These are phyloP conservation scores for Coleophoma eucalyptorum DNA, from an alignment of 2,329 filamentous ascomycete species.

Conservation along the genomic window DNA sequence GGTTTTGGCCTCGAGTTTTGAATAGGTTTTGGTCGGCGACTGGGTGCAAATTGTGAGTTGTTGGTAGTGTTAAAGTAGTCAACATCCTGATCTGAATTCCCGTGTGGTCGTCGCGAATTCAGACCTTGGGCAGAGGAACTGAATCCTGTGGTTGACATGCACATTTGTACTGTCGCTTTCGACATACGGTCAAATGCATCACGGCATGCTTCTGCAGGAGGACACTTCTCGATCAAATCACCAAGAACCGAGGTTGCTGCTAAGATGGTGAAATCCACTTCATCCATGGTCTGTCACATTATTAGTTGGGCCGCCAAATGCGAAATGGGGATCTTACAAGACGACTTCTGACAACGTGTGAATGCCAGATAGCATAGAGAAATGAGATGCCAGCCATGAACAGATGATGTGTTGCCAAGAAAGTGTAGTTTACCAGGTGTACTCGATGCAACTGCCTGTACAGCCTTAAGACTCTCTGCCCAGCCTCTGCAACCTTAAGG, in stretches of 20 bases:
- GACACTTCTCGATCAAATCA: slow-evolving; percentile 91
- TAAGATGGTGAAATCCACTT: slow-evolving; percentile 95
- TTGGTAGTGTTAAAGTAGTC: slow-evolving; percentile 16
- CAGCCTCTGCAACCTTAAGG: slow-evolving; percentile 90
- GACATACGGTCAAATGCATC: slow-evolving; percentile 95
- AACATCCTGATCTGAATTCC: background rate
- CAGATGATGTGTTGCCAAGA: slow-evolving; percentile 89
- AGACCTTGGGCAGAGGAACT: slow-evolving; percentile 20
- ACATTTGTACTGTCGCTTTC: slow-evolving; percentile 94
- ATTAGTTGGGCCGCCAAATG: slow-evolving; percentile 24
- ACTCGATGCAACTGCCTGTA: slow-evolving; percentile 87
- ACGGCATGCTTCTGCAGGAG: slow-evolving; percentile 88
- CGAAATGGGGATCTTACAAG: slow-evolving; percentile 54
- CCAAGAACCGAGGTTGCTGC: slow-evolving; percentile 89
- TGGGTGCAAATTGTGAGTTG: slow-evolving; percentile 2
- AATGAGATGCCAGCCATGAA: slow-evolving; percentile 98
- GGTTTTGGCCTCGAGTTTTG: slow-evolving; percentile 18
- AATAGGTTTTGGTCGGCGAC: slow-evolving; percentile 10
- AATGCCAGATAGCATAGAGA: slow-evolving; percentile 97
- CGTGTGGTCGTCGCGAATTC: slow-evolving; percentile 12
- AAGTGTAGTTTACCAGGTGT: slow-evolving; percentile 92
- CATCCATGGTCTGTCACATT: slow-evolving; percentile 67
- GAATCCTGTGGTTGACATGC: slow-evolving; percentile 64
- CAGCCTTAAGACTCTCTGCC: slow-evolving; percentile 85
- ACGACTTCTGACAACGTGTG: slow-evolving; percentile 78